These are phyloP conservation scores for Xylaria intraflava DNA, from an alignment of 495 filamentous ascomycete genomes.

Conservation along the genomic window DNA sequence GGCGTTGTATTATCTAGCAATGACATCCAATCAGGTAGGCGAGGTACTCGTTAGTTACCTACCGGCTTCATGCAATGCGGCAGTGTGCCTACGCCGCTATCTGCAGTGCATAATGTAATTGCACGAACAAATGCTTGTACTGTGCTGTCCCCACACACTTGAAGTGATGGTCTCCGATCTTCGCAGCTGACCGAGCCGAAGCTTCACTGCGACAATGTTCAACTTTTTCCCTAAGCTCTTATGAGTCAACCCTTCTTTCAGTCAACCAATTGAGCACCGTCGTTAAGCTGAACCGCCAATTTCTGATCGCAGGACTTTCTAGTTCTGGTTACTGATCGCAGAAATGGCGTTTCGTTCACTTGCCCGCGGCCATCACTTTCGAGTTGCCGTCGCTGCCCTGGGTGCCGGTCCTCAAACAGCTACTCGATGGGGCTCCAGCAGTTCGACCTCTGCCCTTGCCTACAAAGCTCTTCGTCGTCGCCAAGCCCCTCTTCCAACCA, in stretches of 20 bases:
- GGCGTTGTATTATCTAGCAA: too few species aligned
- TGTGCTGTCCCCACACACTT: too few species aligned
- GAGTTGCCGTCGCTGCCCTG: constrained; percentile 16
- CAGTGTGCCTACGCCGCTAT: too few species aligned
- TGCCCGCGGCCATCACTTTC: constrained; percentile 29
- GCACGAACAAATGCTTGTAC: too few species aligned
- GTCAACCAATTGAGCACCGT: constrained; percentile 17
- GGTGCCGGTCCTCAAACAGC: constrained; percentile 16
- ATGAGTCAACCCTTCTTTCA: constrained; percentile 23
- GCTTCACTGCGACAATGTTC: constrained; percentile 1
- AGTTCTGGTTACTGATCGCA: constrained; percentile 25
- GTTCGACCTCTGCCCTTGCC: constrained; percentile 85
- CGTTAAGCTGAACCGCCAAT: constrained; percentile 1
- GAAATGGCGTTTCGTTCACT: constrained; percentile 42
- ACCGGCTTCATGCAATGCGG: too few species aligned
- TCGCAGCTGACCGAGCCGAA: constrained; percentile 13
- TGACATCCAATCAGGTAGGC: too few species aligned
- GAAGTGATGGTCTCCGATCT: constrained; percentile 23
- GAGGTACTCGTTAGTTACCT: too few species aligned
- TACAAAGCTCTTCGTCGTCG: constrained; percentile 97
- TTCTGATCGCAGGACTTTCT: constrained; percentile 16
- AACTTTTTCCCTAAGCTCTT: constrained; percentile 15
- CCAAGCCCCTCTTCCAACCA: constrained; percentile 70
- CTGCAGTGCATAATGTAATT: too few species aligned
- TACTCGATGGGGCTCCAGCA: constrained; percentile 36